A percentile compares a stretch with the other conserved stretches of the same genome.
Evolutionary conservation across 257 asterid genomes (phyloP).

Genomic region (Verbascum thapsus): DNA sequence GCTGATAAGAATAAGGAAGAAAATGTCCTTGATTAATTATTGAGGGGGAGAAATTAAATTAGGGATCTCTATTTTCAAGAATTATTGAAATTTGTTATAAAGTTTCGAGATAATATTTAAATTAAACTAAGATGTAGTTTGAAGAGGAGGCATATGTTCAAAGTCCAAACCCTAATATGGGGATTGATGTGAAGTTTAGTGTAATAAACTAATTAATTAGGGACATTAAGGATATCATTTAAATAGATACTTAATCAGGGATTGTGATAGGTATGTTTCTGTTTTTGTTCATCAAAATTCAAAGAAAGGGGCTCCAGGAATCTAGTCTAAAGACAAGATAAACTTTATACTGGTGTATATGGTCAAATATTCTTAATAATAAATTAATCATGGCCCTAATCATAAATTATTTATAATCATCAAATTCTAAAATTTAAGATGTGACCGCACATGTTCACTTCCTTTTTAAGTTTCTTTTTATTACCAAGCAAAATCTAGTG

Average conservation of each 20-base stretch:
- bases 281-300: constrained; percentile 7
- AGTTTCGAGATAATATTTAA: constrained; percentile 1
- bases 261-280: constrained; percentile 10
- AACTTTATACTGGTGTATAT: neutral
- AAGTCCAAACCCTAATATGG: constrained; percentile 56
- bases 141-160: constrained; percentile 66
- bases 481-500: too few species aligned
- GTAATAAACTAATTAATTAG: neutral
- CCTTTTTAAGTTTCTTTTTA: too few species aligned
- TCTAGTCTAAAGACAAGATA: neutral
- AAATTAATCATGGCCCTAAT: too few species aligned
- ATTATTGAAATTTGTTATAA: neutral
- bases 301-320: neutral
- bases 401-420: too few species aligned
- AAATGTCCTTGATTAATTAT: constrained; percentile 26
- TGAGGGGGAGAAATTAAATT: constrained; percentile 35
- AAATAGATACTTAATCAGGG: constrained; percentile 7
- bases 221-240: constrained; percentile 14
- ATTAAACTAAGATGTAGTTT: constrained; percentile 46
- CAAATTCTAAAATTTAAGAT: too few species aligned
- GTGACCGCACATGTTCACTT: too few species aligned
- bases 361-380: too few species aligned
- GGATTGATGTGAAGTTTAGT: constrained; percentile 34
- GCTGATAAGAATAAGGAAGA: constrained; percentile 21
- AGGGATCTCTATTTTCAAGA: constrained; percentile 42